Evolutionary conservation across 1,139 yeast species (phyloP).

Genomic region (Pichia terricola): DNA sequence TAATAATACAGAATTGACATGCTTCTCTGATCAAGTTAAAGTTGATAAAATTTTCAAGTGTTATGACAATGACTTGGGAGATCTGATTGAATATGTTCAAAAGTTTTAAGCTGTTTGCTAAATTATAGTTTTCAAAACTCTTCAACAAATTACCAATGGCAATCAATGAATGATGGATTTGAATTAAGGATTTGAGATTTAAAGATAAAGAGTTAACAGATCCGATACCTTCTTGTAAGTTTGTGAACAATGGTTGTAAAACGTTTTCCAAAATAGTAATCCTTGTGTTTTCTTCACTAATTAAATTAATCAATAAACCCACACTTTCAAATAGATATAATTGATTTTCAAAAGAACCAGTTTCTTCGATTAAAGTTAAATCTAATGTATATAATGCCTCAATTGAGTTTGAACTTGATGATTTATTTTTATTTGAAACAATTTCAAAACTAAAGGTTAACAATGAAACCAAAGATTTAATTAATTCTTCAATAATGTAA

Average conservation of each 20-base stretch:
- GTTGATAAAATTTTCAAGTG: slow-evolving; percentile 65
- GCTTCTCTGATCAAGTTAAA: slow-evolving; percentile 74
- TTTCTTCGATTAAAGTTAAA: slow-evolving; percentile 39
- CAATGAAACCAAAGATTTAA: slow-evolving; percentile 26
- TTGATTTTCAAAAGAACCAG: slow-evolving; percentile 64
- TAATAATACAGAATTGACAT: slow-evolving; percentile 75
- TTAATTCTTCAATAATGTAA: slow-evolving; percentile 39
- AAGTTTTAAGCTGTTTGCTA: slow-evolving; percentile 17
- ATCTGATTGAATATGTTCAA: slow-evolving; percentile 24
- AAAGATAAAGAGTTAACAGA: slow-evolving; percentile 22
- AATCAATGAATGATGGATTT: slow-evolving; percentile 79
- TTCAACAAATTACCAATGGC: slow-evolving; percentile 86
- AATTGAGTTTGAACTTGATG: neutral
- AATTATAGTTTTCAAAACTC: slow-evolving; percentile 41
- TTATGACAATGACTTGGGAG: slow-evolving; percentile 72
- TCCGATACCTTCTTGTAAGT: slow-evolving; percentile 59
- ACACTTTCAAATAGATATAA: slow-evolving; percentile 74
- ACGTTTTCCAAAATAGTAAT: slow-evolving; percentile 49
- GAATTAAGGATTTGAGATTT: slow-evolving; percentile 43
- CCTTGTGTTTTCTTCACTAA: slow-evolving; percentile 30
- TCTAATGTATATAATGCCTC: slow-evolving; percentile 17
- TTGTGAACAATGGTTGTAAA: slow-evolving; percentile 69
- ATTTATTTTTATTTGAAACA: slow-evolving; percentile 15
- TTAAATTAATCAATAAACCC: slow-evolving; percentile 54
- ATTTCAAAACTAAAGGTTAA: slow-evolving; percentile 20